Evolutionary conservation across 768 basidiomycete genomes (phyloP).

Genomic region (Kwoniella sp.): DNA sequence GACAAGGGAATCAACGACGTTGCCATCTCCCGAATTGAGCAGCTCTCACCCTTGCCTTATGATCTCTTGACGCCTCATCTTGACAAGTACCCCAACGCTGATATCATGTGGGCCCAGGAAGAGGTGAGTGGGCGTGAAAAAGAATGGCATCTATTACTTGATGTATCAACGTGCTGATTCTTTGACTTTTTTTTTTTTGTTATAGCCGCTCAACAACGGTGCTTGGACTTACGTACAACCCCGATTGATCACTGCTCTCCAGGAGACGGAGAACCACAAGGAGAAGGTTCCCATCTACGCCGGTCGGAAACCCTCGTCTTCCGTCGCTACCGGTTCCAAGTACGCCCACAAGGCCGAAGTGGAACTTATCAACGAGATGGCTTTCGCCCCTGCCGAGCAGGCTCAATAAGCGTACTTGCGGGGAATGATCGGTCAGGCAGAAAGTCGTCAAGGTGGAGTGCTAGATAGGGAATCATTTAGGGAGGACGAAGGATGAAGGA

Average conservation of each 20-base stretch:
- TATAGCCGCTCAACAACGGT: slow-evolving; percentile 89
- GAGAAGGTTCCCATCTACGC: slow-evolving; percentile 89
- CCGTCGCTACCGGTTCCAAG: slow-evolving; percentile 60
- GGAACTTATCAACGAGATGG: slow-evolving; percentile 64
- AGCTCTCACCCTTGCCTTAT: slow-evolving; percentile 96
- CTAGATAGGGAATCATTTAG: not conserved
- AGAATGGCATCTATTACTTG: no score
- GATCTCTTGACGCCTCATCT: slow-evolving; percentile 91
- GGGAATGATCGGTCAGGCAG: not conserved
- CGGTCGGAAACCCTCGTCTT: slow-evolving; percentile 87
- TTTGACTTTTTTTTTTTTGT: not conserved
- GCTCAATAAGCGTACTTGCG: not conserved
- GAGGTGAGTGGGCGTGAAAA: slow-evolving; percentile 59
- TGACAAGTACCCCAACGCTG: slow-evolving; percentile 94
- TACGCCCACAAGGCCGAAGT: slow-evolving; percentile 87
- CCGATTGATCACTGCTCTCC: slow-evolving; percentile 88
- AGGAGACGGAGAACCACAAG: slow-evolving; percentile 84
- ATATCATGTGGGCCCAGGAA: slow-evolving; percentile 79
- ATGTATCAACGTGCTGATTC: not conserved
- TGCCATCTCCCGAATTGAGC: slow-evolving; percentile 91
- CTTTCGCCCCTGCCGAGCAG: slow-evolving; percentile 43
- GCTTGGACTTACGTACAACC: slow-evolving; percentile 96
- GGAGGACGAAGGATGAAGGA: not conserved
- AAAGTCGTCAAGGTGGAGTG: not conserved
- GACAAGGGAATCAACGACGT: slow-evolving; percentile 87